These are phyloP conservation scores for Lactarius indigo DNA, from an alignment of 768 basidiomycete genomes.

Conservation along the genomic window DNA sequence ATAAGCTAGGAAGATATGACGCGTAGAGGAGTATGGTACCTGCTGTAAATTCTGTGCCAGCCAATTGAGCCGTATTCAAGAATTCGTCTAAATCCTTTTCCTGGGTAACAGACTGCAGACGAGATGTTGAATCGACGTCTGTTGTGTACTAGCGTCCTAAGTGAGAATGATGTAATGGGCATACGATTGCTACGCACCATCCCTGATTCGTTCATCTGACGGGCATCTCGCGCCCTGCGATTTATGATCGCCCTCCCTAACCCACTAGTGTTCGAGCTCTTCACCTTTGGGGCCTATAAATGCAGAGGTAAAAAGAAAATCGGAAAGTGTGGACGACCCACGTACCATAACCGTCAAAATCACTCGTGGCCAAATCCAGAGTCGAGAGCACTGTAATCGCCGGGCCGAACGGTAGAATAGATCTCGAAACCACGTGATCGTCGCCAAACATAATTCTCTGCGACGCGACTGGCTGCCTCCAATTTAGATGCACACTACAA, in stretches of 20 bases:
- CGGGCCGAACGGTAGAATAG: not conserved
- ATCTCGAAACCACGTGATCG: not conserved
- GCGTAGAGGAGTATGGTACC: constrained; percentile 43
- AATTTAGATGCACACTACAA: not conserved
- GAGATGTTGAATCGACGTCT: constrained; percentile 62
- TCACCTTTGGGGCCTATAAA: constrained; percentile 52
- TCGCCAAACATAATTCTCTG: not conserved
- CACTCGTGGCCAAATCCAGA: not conserved
- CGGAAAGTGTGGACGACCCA: not conserved
- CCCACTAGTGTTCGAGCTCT: constrained; percentile 70
- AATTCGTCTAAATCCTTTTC: constrained; percentile 96
- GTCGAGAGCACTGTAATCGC: not conserved
- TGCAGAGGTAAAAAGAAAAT: not conserved
- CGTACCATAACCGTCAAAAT: constrained; percentile 13
- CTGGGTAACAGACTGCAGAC: constrained; percentile 90
- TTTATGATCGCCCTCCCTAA: constrained; percentile 96
- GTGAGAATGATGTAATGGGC: not conserved
- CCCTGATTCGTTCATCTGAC: constrained; percentile 54
- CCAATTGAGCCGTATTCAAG: constrained; percentile 89
- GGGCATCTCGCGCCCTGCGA: constrained; percentile 75
- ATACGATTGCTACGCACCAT: constrained; percentile 46
- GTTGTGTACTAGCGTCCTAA: constrained; percentile 58
- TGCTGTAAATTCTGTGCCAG: constrained; percentile 93
- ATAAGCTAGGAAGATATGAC: constrained; percentile 16
- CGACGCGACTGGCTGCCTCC: not conserved